A percentile compares a stretch with the other conserved stretches of the same genome.
These are phyloP conservation scores for Graphilbum ipis-grandicollis DNA, from an alignment of 2,329 filamentous ascomycete species.

Conservation along the genomic window DNA sequence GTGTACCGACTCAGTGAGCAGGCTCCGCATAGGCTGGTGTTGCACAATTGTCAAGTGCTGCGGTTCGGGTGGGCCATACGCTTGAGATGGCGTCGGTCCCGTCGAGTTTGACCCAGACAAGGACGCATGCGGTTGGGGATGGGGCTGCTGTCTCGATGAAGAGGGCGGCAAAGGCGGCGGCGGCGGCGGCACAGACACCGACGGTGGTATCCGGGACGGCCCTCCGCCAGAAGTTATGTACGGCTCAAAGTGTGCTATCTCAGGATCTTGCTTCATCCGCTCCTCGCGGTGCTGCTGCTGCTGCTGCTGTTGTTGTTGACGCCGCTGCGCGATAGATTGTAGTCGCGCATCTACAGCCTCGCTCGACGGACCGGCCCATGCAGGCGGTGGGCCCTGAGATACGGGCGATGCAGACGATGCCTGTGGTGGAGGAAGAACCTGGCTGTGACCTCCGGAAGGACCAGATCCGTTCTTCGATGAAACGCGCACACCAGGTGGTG, in stretches of 20 bases:
- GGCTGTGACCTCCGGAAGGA: too few relatives aligned
- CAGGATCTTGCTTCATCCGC: conserved; percentile 27
- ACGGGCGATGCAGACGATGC: too few relatives aligned
- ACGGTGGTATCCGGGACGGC: not conserved
- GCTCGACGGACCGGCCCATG: conserved; percentile 4
- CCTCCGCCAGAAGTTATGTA: not conserved
- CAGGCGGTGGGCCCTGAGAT: conserved; percentile 1
- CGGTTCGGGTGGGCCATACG: too few relatives aligned
- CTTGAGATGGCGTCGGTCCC: not conserved
- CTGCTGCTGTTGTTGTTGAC: conserved; percentile 7
- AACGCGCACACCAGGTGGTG: conserved; percentile 12
- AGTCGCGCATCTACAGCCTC: conserved; percentile 12
- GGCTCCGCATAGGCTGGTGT: conserved; percentile 5
- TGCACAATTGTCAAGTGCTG: not conserved
- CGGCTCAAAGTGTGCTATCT: conserved; percentile 13
- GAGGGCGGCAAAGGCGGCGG: not conserved
- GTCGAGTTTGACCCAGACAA: conserved; percentile 14
- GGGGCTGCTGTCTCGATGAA: not conserved
- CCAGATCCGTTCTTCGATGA: conserved; percentile 6
- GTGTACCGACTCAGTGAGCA: conserved; percentile 8
- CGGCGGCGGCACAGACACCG: too few relatives aligned
- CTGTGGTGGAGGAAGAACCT: not conserved
- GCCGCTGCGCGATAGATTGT: conserved; percentile 16
- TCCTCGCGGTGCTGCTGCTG: conserved; percentile 1
- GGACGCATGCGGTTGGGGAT: not conserved